Conservation (phyloP, 2,329 filamentous ascomycete genomes). For the Xylogone sp. region DNA sequence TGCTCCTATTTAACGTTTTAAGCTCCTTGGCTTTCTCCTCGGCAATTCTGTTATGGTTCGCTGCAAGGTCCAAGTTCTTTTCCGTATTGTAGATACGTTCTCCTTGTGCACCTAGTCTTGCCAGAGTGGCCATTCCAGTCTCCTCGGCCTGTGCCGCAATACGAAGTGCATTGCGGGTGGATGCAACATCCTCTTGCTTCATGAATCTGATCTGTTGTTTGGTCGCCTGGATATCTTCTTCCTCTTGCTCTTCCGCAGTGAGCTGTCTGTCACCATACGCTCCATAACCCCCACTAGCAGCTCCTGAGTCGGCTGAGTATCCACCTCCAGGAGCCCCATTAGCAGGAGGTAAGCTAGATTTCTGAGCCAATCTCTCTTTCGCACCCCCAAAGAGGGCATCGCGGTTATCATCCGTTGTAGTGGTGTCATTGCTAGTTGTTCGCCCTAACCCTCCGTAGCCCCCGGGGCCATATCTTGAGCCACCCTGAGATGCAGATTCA, state of each 20-base stretch:
- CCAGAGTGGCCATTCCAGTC: slow-evolving; percentile 67
- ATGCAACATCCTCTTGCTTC: slow-evolving; percentile 74
- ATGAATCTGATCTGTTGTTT: slow-evolving; percentile 72
- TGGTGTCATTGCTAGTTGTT: slow-evolving; percentile 36
- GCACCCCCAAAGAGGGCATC: slow-evolving; percentile 55
- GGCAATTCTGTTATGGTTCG: slow-evolving; percentile 71
- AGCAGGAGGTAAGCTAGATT: slow-evolving; percentile 13
- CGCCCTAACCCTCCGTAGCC: slow-evolving; percentile 60
- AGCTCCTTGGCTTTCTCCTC: slow-evolving; percentile 79
- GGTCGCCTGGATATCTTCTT: slow-evolving; percentile 66
- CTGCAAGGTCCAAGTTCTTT: slow-evolving; percentile 74
- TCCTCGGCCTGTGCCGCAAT: slow-evolving; percentile 67
- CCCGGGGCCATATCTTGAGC: slow-evolving; percentile 43
- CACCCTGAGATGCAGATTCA: slow-evolving; percentile 31
- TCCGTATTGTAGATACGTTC: slow-evolving; percentile 81
- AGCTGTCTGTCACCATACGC: slow-evolving; percentile 69
- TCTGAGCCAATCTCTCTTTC: slow-evolving; percentile 28
- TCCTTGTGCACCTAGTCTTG: slow-evolving; percentile 71
- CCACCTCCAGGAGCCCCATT: slow-evolving; percentile 20
- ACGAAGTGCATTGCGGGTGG: slow-evolving; percentile 65
- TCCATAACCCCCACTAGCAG: slow-evolving; percentile 33
- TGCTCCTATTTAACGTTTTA: slow-evolving; percentile 80
- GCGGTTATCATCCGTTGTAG: slow-evolving; percentile 47
- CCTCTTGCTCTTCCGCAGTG: slow-evolving; percentile 72
- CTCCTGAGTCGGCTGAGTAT: slow-evolving; percentile 20